Base-by-base conservation (phyloP, 495 filamentous ascomycete genomes). In the Podospora australis region DNA sequence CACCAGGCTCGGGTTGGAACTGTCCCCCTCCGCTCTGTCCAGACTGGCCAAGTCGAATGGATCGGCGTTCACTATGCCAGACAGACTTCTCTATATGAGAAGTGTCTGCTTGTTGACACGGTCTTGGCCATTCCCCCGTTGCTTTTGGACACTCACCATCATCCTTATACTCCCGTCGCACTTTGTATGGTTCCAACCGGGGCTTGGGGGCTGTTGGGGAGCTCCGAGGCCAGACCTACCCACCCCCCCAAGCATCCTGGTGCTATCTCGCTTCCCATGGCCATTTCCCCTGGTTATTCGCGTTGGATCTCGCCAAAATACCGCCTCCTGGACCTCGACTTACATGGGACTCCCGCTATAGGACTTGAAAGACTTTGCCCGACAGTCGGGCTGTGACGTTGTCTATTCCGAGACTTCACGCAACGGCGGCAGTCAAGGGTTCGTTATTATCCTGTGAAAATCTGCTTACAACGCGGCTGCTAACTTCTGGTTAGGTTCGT, bases 321-420 rank as follows among this genome's bases (percentile, higher is more conserved):
- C 47, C 51, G 48, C 34, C 63, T 65, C 68, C 71, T 63, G 70
- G 70, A 70, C 65, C 56, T 59, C 71, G 59, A 76, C 70, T 74
- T 74, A 76, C 71, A 70, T 66, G 68, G 69, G 45, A 67, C 56
- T 75, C 73, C 74, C 72, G 71, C 67, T 78, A 63, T 87, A 99
- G 92, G 94, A 99, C 68, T 80, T 99, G 34, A 99, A 99, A 87
- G 92, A 99, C 69, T 99, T 97, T 66, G 94, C 92, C 49, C 91
- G 92, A 62, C 87, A 90, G 65, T 94, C 90, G 70, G 88, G 89
- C 63, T 80, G 94, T 67, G 94, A 97, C 67, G 92, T 99, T 56
- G 92, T 99, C 51, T 99, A 95, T 64, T 96, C 90, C 44, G 92
- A 99, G 72, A 90, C 94, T 22, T 85, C 84, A 64, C 88, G 92